Base-by-base conservation (phyloP, 2,329 filamentous ascomycete species). In the Nothophoma quercina region DNA sequence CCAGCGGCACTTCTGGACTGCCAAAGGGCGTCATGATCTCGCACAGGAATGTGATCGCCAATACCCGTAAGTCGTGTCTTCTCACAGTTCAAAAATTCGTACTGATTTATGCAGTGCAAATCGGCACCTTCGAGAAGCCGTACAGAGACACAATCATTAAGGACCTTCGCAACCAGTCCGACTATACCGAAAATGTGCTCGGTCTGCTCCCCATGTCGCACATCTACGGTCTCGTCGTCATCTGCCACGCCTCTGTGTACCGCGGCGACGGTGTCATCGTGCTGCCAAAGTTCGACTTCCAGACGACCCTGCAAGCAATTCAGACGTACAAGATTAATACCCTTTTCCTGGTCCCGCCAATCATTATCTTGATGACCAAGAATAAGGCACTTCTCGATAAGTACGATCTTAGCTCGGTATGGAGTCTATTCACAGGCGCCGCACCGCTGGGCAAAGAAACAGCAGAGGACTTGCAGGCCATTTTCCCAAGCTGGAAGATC, bases 1-100 rank as follows among this genome's bases (percentile, higher is more conserved):
- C 88, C 0, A 90, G 87, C 69, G 90, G 90, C 16, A 93, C 90
- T 1, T 92, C 89, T 9, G 90, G 90, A 3, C 75, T 93, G 29
- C 90, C 90, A 13, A 91, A 92, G 87, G 90, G 89, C 35, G 90
- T 93, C 45, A 91, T 90, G 86, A 89, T 93, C 53, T 89, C 88
- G 3, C 90, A 93, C 69, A 77, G 77, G 29, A 93, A 93, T 59
- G 87, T 93, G 34, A 93, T 93, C 39, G 84, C 89, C 44, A 93
- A 93, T 67, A 82, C 85, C 0, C 33, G 69, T 71, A 64, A 49
- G 65, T 43, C 15, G 18, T 26, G 12, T 7, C 10, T 13, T 8
- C 2, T n/a, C 5, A 28, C 7, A 16, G 22, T 4, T 25, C 21
- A 8, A 3, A 6, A 9, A 1, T 7, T 13, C 5, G 7, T 15